Evolutionary conservation across 116 monocot genomes (phyloP).

Genomic region (Iris pallida): DNA sequence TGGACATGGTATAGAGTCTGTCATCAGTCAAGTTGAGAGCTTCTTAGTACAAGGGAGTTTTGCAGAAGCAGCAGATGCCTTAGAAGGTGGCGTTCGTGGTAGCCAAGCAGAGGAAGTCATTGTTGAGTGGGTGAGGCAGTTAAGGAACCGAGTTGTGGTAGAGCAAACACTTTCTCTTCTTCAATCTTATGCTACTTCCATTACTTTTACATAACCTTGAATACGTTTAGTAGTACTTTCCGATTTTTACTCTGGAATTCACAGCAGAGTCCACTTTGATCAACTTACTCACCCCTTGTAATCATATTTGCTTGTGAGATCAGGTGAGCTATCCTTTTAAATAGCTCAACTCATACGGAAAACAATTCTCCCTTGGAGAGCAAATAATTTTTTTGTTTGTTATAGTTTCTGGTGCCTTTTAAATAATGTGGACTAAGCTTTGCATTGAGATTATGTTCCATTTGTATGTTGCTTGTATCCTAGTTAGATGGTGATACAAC

Average conservation of each 20-base stretch:
- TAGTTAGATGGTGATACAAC: no score
- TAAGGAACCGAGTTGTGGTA: conserved; percentile 68
- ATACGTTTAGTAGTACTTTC: not conserved
- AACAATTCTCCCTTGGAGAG: no score
- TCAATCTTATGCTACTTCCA: conserved; percentile 74
- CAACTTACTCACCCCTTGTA: not conserved
- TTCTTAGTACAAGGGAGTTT: conserved; percentile 63
- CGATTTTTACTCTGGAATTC: not conserved
- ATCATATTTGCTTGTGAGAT: no score
- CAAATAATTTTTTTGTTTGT: no score
- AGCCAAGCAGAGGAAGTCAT: conserved; percentile 65
- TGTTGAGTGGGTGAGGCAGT: conserved; percentile 60
- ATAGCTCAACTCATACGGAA: no score
- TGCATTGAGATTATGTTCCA: no score
- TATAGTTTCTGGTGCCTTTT: no score
- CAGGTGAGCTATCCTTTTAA: no score
- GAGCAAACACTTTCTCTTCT: conserved; percentile 88
- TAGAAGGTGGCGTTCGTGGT: conserved; percentile 65
- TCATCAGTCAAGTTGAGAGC: conserved; percentile 67
- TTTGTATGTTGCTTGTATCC: no score
- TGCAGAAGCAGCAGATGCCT: conserved; percentile 67
- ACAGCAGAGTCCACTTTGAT: not conserved
- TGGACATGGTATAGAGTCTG: conserved; percentile 73
- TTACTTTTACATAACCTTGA: conserved; percentile 41
- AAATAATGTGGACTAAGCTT: no score